Base-by-base conservation (phyloP, 1,284 basidiomycete genomes). In the Boletellus deceptivus region DNA sequence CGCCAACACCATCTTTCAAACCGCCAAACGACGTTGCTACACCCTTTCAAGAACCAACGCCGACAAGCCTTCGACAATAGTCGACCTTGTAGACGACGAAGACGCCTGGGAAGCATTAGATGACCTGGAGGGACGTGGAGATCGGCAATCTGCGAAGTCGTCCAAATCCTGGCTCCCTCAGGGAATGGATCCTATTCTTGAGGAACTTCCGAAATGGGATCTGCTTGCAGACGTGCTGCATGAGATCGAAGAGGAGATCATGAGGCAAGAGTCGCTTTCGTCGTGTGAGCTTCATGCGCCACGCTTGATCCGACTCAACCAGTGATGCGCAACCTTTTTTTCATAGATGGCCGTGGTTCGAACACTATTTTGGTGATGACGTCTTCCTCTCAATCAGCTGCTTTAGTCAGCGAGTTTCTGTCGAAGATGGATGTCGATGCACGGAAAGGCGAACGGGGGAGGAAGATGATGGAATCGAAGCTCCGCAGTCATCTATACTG, bases 141-240 rank as follows among this genome's bases (percentile, higher is more conserved):
- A 42, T 11, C 52, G 22, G 11, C n/a, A 20, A 40, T 55, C 33
- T 36, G 39, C 24, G 60, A 65, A 48, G 46, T 41, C 37, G 43
- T 59, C 39, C 38, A 59, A 55, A 59, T 69, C 59, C 33, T 91
- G 92, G 84, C 61, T 94, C 10, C 90, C 93, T 0, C 76, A 83
- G 9, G 88, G 84, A 0, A 86, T 97, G 63, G 84, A 92, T 37
- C 90, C 92, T 0, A 82, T 94, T 0, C 75, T 99, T 17, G 96
- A 99, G 68, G 95, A 98, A 65, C 79, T 91, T 36, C 96, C 96
- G 0, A 99, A 99, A 65, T 99, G 97, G 96, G 80, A 79, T 46
- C 70, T 98, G 4, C 73, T 99, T 4, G 82, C 85, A 0, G 91
- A 94, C 13, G 81, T 97, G 0, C 67, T 99, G 43, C 80, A 93